Evolutionary conservation across 331 rosid genomes (phyloP).

Genomic region (Spiraea crenata): DNA sequence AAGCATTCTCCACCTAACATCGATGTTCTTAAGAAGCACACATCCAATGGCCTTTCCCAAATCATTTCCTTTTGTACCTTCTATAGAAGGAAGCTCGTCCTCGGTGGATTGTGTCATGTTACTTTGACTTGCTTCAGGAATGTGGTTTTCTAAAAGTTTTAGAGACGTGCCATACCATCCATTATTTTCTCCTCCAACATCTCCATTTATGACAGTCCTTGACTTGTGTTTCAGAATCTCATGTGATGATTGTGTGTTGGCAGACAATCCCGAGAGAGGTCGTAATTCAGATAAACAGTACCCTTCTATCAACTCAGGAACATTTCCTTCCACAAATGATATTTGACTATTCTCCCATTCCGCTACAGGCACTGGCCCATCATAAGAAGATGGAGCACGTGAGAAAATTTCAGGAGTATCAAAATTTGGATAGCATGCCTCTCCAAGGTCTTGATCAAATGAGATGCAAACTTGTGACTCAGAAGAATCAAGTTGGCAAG

Average conservation of each 20-base stretch:
- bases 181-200: conserved; percentile 50
- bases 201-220: conserved; percentile 42
- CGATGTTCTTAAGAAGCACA: conserved; percentile 62
- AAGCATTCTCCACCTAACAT: conserved; percentile 80
- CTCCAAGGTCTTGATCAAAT: conserved; percentile 43
- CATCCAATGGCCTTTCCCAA: conserved; percentile 54
- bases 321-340: conserved; percentile 48
- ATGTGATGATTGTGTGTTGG: conserved; percentile 41
- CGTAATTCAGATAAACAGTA: conserved; percentile 61
- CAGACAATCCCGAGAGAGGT: conserved; percentile 52
- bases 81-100: conserved; percentile 37
- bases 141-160: conserved; percentile 72
- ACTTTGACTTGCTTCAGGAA: conserved; percentile 44
- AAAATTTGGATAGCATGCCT: conserved; percentile 30
- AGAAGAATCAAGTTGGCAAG: conserved; percentile 36
- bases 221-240: conserved; percentile 39
- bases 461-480: conserved; percentile 41
- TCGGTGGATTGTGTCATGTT: conserved; percentile 26
- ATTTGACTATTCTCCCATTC: conserved; percentile 52
- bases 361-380: conserved; percentile 41
- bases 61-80: conserved; percentile 31
- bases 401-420: conserved; percentile 46
- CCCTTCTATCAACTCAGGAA: conserved; percentile 69
- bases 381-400: conserved; percentile 31
- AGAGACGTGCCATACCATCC: conserved; percentile 70